Percentiles rank a stretch among this genome's conserved stretches.
phyloP scores from a whole-genome alignment of 192 early-diverging fungal species.

The Ambispora gerdemannii region DNA sequence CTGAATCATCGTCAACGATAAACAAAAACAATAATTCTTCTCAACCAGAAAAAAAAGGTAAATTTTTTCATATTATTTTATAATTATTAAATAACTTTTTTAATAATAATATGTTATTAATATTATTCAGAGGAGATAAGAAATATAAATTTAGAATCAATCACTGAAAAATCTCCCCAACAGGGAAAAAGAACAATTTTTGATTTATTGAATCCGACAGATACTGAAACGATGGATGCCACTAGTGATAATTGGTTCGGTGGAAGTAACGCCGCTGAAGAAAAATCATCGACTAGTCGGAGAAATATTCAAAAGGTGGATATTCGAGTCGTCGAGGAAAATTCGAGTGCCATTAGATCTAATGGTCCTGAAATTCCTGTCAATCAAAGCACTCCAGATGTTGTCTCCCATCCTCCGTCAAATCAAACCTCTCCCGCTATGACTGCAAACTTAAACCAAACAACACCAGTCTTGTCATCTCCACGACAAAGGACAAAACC shows the following conservation, averaged over 20 bases:
- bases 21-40: too few relatives aligned
- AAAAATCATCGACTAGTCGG: not conserved
- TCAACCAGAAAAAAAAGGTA: too few relatives aligned
- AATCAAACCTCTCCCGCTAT: not conserved
- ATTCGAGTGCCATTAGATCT: not conserved
- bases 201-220: constrained; percentile 6
- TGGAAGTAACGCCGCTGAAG: not conserved
- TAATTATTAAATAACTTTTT: too few relatives aligned
- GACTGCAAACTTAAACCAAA: not conserved
- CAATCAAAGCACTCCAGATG: not conserved
- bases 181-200: constrained; percentile 3
- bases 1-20: too few relatives aligned
- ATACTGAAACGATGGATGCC: not conserved
- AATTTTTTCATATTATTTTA: too few relatives aligned
- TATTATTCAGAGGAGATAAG: too few relatives aligned
- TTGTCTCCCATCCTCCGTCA: not conserved
- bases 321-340: not conserved
- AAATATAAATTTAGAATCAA: not conserved
- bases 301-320: not conserved
- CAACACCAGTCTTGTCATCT: not conserved
- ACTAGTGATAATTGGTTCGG: not conserved
- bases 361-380: not conserved
- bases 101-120: too few relatives aligned
- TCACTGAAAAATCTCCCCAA: not conserved
- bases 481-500: not conserved